Evolutionary conservation across 306 rosid genomes (phyloP).

Genomic region (Vachellia collinsii): DNA sequence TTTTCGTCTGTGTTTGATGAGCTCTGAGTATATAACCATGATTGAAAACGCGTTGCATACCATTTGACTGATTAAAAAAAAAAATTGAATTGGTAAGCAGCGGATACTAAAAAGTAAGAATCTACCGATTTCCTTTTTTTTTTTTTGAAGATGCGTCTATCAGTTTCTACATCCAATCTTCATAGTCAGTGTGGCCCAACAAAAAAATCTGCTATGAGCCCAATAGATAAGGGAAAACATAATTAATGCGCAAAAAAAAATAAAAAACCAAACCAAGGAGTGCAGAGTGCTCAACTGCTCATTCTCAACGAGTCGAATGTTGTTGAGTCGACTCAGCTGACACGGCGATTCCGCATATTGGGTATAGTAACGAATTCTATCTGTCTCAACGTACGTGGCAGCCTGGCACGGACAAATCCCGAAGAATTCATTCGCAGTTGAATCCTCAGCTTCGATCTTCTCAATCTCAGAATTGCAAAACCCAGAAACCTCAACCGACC

Average conservation of each 20-base stretch:
- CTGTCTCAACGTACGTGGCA: constrained; percentile 61
- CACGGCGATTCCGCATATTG: neutral
- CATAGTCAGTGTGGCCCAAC: neutral
- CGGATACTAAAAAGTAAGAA: too few species aligned
- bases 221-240: neutral
- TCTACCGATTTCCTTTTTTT: too few species aligned
- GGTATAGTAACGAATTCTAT: neutral
- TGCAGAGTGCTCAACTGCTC: neutral
- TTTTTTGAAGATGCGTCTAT: too few species aligned
- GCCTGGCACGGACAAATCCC: constrained; percentile 5
- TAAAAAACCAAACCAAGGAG: too few species aligned
- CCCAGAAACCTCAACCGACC: constrained; percentile 32
- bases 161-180: neutral
- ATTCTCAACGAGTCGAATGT: neutral
- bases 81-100: too few species aligned
- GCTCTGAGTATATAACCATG: too few species aligned
- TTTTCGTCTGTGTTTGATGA: too few species aligned
- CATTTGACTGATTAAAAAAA: too few species aligned
- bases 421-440: constrained; percentile 19
- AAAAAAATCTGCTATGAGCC: neutral
- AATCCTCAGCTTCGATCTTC: neutral
- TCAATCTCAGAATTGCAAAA: constrained; percentile 4
- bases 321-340: neutral
- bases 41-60: too few species aligned
- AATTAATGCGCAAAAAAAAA: too few species aligned